Conservation (phyloP, 805 yeast species). For the Candida sithepensis region DNA sequence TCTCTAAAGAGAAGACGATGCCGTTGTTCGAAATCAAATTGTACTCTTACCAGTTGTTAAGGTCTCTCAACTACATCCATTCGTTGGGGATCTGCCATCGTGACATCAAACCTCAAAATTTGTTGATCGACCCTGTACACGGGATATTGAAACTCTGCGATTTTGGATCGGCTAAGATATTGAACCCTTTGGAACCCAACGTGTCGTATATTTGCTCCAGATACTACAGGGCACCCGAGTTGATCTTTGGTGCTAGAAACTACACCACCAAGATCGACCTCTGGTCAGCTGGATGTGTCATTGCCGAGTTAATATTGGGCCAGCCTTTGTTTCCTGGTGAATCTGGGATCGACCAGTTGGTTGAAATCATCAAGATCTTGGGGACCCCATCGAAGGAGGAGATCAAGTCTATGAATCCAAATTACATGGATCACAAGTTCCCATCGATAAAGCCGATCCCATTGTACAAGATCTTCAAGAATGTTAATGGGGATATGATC, state of each 20-base stretch:
- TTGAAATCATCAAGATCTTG: slow-evolving; percentile 90
- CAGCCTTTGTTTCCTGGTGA: slow-evolving; percentile 98
- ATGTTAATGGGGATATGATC: slow-evolving; percentile 49
- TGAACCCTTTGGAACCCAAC: slow-evolving; percentile 88
- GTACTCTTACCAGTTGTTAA: slow-evolving; percentile 71
- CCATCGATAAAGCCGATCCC: slow-evolving; percentile 83
- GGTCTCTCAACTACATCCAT: slow-evolving; percentile 80
- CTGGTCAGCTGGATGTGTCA: slow-evolving; percentile 98
- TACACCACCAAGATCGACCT: slow-evolving; percentile 95
- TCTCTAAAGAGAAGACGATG: slow-evolving; percentile 71
- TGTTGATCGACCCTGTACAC: slow-evolving; percentile 78
- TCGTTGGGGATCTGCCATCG: slow-evolving; percentile 80
- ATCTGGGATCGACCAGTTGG: slow-evolving; percentile 94
- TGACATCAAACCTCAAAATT: slow-evolving; percentile 88
- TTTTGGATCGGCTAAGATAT: slow-evolving; percentile 91
- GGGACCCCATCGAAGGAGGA: slow-evolving; percentile 95
- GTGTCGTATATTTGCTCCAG: slow-evolving; percentile 96
- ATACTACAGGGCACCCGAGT: slow-evolving; percentile 95
- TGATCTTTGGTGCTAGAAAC: slow-evolving; percentile 94
- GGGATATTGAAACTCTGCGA: slow-evolving; percentile 91
- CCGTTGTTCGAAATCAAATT: slow-evolving; percentile 86
- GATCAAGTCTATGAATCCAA: slow-evolving; percentile 92
- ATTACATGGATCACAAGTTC: slow-evolving; percentile 95
- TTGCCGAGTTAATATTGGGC: slow-evolving; percentile 93
- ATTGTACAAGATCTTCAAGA: slow-evolving; percentile 60